Percentiles rank a stretch among this genome's conserved stretches.
phyloP scores from a whole-genome alignment of 2,329 filamentous ascomycete species.

The Albophoma yamanashiensis region DNA sequence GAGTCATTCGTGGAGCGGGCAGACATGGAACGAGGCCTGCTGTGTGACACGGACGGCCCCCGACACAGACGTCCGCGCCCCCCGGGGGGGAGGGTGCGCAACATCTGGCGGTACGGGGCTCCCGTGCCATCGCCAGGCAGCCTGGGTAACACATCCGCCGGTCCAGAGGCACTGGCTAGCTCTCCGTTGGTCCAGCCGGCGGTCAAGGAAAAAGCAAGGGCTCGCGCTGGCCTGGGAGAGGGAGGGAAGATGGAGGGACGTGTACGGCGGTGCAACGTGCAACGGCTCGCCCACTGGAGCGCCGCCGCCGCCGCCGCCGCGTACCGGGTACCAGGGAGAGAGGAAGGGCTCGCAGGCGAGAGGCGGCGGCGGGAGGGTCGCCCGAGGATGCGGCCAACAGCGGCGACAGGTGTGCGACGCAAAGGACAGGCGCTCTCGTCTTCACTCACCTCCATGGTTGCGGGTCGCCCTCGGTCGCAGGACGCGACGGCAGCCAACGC shows the following conservation, averaged over 20 bases:
- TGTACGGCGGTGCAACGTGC: not conserved
- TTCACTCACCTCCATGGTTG: conserved; percentile 6
- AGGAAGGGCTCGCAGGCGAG: not conserved
- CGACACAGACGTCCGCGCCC: not conserved
- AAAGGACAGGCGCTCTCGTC: not conserved
- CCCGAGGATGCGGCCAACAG: not conserved
- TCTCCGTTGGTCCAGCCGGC: not conserved
- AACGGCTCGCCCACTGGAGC: not conserved
- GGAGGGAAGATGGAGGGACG: not conserved
- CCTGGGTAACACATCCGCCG: not conserved
- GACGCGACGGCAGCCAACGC: not conserved
- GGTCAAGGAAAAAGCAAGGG: not conserved
- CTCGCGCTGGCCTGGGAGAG: not conserved
- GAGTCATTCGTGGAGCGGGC: conserved; percentile 1
- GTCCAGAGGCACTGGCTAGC: not conserved
- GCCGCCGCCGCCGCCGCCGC: not conserved
- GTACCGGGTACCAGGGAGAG: not conserved
- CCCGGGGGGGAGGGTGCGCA: not conserved
- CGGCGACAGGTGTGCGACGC: not conserved
- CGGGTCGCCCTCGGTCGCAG: not conserved
- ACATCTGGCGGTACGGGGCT: not conserved
- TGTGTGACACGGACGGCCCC: conserved; percentile 1
- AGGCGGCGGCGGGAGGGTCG: not conserved
- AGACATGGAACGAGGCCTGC: not conserved
- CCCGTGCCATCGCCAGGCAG: not conserved